These are phyloP conservation scores for Parascedosporium putredinis DNA, from an alignment of 2,329 filamentous ascomycete genomes.

Conservation along the genomic window DNA sequence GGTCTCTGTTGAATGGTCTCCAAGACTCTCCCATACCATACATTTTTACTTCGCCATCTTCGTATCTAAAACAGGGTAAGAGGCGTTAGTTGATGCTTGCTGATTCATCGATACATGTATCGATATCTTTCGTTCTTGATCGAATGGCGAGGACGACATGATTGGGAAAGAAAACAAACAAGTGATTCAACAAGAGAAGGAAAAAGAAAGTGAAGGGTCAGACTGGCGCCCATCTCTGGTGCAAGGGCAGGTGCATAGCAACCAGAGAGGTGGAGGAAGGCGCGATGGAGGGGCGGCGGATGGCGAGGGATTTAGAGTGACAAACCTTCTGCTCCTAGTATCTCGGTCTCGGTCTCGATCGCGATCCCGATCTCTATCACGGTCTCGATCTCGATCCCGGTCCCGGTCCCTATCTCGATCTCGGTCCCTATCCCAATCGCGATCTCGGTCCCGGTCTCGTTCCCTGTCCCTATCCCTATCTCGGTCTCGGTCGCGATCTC, in stretches of 20 bases:
- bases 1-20: constrained; percentile 42
- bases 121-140: no score
- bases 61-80: constrained; percentile 43
- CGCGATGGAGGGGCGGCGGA: background rate
- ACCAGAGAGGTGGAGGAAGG: background rate
- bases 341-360: constrained; percentile 6
- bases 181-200: background rate
- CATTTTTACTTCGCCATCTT: constrained; percentile 51
- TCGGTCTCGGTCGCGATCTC: constrained; percentile 3
- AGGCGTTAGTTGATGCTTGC: no score
- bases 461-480: constrained; percentile 6
- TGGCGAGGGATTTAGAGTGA: no score
- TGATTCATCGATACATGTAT: no score
- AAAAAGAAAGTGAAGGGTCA: background rate
- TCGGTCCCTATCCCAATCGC: constrained; percentile 5
- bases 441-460: constrained; percentile 2
- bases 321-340: constrained; percentile 7
- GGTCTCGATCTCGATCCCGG: constrained; percentile 3
- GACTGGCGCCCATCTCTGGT: background rate
- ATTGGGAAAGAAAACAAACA: background rate
- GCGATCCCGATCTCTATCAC: constrained; percentile 4
- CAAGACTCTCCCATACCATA: constrained; percentile 54
- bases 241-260: background rate
- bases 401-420: constrained; percentile 4
- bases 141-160: background rate